Conservation (phyloP, 768 basidiomycete species). For the Hirschioporus abietinus region DNA sequence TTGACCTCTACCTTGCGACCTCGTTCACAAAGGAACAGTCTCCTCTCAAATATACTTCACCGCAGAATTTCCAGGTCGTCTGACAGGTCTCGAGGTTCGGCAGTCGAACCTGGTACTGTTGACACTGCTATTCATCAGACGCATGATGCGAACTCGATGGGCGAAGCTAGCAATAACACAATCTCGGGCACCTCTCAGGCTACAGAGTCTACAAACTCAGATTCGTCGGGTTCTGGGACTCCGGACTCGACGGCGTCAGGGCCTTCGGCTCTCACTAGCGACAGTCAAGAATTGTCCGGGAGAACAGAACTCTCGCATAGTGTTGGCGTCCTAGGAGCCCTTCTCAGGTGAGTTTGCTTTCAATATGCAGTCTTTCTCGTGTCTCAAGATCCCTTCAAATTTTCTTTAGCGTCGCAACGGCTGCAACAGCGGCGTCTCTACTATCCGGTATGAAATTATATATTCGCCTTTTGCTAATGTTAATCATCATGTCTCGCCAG, state of each 20-base stretch:
- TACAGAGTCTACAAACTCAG: constrained; percentile 22
- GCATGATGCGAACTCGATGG: not conserved
- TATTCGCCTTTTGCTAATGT: constrained; percentile 44
- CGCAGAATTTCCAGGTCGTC: not conserved
- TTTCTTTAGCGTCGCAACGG: constrained; percentile 68
- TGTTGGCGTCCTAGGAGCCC: constrained; percentile 78
- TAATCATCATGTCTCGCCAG: constrained; percentile 13
- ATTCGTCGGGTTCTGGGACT: no score
- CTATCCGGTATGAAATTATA: constrained; percentile 68
- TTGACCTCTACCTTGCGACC: not conserved
- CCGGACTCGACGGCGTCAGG: constrained; percentile 20
- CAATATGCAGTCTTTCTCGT: constrained; percentile 4
- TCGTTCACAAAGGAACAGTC: not conserved
- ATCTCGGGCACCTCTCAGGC: constrained; percentile 11
- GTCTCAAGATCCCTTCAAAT: constrained; percentile 8
- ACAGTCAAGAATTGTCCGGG: not conserved
- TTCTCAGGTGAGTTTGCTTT: constrained; percentile 57
- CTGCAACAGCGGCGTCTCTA: constrained; percentile 83
- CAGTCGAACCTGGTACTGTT: not conserved
- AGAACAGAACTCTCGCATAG: constrained; percentile 42
- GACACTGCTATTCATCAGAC: not conserved
- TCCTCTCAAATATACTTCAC: not conserved
- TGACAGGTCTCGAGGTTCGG: not conserved
- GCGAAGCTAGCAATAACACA: constrained; percentile 8
- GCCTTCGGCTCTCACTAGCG: constrained; percentile 26